Conservation (phyloP, 345 rosid species). For the Balakata baccata region DNA sequence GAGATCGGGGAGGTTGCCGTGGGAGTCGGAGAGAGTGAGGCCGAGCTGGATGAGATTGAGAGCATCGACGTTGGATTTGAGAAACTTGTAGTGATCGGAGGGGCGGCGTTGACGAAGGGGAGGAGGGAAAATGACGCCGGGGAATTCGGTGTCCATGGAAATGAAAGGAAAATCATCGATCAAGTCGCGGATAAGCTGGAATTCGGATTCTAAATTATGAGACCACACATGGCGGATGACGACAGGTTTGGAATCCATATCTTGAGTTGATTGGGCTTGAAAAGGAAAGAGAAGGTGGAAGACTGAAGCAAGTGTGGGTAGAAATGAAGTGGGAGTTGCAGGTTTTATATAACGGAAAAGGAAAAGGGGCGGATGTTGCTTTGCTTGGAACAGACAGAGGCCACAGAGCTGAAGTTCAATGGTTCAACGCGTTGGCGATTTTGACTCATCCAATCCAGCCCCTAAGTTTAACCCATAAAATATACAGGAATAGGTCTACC, state of each 20-base stretch:
- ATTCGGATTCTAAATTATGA: slow-evolving; percentile 27
- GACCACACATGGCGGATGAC: slow-evolving; percentile 35
- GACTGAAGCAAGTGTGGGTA: neutral
- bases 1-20: slow-evolving; percentile 27
- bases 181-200: slow-evolving; percentile 21
- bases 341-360: neutral
- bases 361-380: neutral
- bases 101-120: slow-evolving; percentile 5
- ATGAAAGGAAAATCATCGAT: slow-evolving; percentile 31
- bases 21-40: slow-evolving; percentile 26
- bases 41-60: slow-evolving; percentile 36
- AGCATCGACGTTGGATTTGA: slow-evolving; percentile 31
- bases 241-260: slow-evolving; percentile 7
- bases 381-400: neutral
- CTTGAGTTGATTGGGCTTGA: neutral
- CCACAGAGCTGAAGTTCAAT: neutral
- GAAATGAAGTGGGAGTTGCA: neutral
- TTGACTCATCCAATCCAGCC: neutral
- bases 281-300: too few relatives aligned
- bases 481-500: too few relatives aligned
- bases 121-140: slow-evolving; percentile 32
- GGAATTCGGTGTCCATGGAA: slow-evolving; percentile 41
- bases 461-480: too few relatives aligned
- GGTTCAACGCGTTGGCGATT: neutral
- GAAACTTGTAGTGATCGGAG: slow-evolving; percentile 19